A percentile compares a stretch with the other conserved stretches of the same genome.
phyloP scores from a whole-genome alignment of 1,284 basidiomycete genomes.

The Fereydounia khargensis region DNA sequence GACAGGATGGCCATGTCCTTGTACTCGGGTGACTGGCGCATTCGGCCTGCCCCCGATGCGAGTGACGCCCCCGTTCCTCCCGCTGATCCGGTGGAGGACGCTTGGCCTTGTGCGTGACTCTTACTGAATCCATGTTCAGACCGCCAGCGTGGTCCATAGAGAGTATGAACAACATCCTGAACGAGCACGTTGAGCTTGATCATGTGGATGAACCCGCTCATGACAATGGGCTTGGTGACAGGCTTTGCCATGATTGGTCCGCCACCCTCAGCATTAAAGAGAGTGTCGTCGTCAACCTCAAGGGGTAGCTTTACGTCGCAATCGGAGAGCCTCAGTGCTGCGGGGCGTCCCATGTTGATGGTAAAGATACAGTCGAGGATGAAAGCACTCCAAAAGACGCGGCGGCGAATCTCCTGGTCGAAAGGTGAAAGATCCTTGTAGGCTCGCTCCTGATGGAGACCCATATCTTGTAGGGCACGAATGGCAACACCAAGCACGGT shows the following conservation, averaged over 20 bases:
- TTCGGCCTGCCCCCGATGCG: constrained; percentile 1
- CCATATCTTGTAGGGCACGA: constrained; percentile 45
- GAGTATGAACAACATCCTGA: constrained; percentile 35
- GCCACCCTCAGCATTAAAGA: constrained; percentile 22
- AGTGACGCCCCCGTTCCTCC: background rate
- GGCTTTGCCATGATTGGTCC: constrained; percentile 9
- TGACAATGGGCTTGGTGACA: constrained; percentile 21
- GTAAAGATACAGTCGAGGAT: constrained; percentile 47
- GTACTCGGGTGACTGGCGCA: constrained; percentile 30
- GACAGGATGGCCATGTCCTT: constrained; percentile 42
- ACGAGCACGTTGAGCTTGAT: constrained; percentile 45
- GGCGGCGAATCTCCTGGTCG: constrained; percentile 40
- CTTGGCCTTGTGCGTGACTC: background rate
- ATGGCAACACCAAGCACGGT: constrained; percentile 47
- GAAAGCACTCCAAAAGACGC: constrained; percentile 46
- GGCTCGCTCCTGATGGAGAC: constrained; percentile 46
- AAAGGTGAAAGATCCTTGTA: constrained; percentile 37
- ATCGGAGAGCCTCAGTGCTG: constrained; percentile 36
- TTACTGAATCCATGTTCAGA: constrained; percentile 2
- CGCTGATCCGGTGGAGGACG: background rate
- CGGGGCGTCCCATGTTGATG: constrained; percentile 48
- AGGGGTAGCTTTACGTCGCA: constrained; percentile 41
- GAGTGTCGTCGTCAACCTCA: constrained; percentile 25
- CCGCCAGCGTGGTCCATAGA: constrained; percentile 34
- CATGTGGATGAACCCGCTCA: constrained; percentile 42